Evolutionary conservation across 2,329 filamentous ascomycete genomes (phyloP), one percentile per base, ranked within the genome.

Genomic region (Bipolaris cookei): DNA sequence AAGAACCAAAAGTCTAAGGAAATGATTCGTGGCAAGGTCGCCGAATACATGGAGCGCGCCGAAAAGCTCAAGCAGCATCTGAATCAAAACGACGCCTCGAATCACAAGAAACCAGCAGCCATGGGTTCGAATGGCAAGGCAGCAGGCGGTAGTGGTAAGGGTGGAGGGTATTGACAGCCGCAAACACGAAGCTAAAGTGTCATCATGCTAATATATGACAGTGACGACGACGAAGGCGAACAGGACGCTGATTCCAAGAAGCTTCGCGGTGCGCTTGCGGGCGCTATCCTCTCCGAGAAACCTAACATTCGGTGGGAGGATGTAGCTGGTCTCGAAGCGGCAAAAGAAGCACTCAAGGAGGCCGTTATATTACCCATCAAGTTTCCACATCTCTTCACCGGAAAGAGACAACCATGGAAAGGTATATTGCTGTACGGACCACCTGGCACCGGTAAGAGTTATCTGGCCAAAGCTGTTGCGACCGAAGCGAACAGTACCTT

Each of bases 401-500:
- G 95, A 64, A 97, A 98, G 81, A 86, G 95, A 72, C 91, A 99
- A 80, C 94, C 95, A 2, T 99, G 95, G 95, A 98, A 97, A 79
- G 95, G 95, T 38, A 99, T 99, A 69, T 77, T 99, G 76, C 83
- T 99, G 18, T 99, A 98, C 74, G 95, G 95, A 0, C 95, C 95
- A 1, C 95, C 95, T 0, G 95, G 95, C 72, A 99, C 95, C 4
- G 95, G 95, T 81, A 99, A 99, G 83, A 95, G 90, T 82, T 97
- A 97, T 77, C 82, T 99, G 51, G 95, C 95, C 61, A 99, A 98
- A 78, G 95, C 95, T 2, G 94, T 99, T 48, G 95, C 95, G 51
- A 99, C 95, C 16, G 95, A 99, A 79, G 95, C 95, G 57, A 98
- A 99, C 78, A 97, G 93, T 78, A 98, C 95, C 3, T 99, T 99